Conservation (phyloP, 1,284 basidiomycete species). For the Earliella scabrosa region DNA sequence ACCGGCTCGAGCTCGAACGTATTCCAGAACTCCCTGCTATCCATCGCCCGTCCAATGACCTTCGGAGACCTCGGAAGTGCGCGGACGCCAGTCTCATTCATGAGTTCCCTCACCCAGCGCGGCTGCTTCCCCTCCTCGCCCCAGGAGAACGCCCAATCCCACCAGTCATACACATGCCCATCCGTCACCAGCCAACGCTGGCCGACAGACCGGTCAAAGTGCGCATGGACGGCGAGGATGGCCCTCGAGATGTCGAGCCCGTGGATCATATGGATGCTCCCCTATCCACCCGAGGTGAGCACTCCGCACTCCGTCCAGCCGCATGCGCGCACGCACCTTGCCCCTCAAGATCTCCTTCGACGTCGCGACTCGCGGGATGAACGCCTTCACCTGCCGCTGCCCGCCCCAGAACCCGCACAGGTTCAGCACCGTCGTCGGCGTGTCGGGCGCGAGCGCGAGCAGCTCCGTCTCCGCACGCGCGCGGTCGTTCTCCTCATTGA, state of each 20-base stretch:
- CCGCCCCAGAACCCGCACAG: constrained; percentile 71
- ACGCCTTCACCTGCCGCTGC: constrained; percentile 49
- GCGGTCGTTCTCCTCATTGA: constrained; percentile 44
- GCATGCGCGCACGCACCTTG: constrained; percentile 46
- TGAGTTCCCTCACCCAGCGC: constrained; percentile 61
- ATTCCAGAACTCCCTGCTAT: constrained; percentile 65
- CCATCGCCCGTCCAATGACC: constrained; percentile 54
- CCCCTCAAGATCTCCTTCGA: constrained; percentile 54
- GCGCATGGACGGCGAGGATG: constrained; percentile 54
- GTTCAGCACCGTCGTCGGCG: constrained; percentile 59
- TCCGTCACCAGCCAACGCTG: constrained; percentile 64
- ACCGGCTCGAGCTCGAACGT: constrained; percentile 42
- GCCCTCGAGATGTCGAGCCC: constrained; percentile 61
- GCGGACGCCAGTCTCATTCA: constrained; percentile 53
- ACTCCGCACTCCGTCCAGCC: not conserved
- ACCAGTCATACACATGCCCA: constrained; percentile 67
- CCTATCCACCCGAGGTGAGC: constrained; percentile 38
- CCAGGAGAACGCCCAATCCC: constrained; percentile 66
- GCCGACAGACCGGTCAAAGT: constrained; percentile 47
- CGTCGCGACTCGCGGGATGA: constrained; percentile 54
- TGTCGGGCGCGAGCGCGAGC: constrained; percentile 45
- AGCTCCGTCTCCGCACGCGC: constrained; percentile 59
- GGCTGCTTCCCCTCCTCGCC: constrained; percentile 34
- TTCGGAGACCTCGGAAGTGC: constrained; percentile 56
- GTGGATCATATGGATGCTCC: constrained; percentile 63